Evolutionary conservation across 345 rosid species (phyloP).

Genomic region (Ceriops decandra): DNA sequence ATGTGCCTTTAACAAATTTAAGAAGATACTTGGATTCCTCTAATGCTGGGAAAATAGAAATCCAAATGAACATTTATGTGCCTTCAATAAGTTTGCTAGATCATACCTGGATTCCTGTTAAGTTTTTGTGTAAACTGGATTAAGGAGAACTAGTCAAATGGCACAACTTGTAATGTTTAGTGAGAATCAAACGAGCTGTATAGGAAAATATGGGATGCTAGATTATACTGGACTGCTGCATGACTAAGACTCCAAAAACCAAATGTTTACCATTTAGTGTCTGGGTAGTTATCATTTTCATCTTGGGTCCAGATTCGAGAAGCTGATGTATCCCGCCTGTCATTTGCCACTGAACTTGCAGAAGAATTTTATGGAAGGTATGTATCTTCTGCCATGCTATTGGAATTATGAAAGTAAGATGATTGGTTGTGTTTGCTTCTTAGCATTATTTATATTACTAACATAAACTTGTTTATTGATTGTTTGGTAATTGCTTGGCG

Average conservation of each 20-base stretch:
- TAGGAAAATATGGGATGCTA: too few species aligned
- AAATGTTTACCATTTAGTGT: conserved; percentile 3
- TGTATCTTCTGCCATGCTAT: conserved; percentile 18
- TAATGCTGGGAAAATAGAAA: too few species aligned
- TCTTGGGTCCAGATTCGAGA: conserved; percentile 68
- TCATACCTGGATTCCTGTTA: background rate
- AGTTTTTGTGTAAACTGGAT: background rate
- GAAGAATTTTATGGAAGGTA: conserved; percentile 99
- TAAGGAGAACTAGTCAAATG: background rate
- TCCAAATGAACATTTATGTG: background rate
- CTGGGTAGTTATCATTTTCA: conserved; percentile 1
- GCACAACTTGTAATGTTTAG: background rate
- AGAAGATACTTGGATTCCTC: background rate
- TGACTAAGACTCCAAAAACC: background rate
- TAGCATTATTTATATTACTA: conserved; percentile 9
- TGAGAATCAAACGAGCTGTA: background rate
- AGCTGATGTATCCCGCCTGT: conserved; percentile 96
- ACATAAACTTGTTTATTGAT: conserved; percentile 42
- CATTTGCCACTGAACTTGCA: conserved; percentile 99
- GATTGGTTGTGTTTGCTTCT: conserved; percentile 5
- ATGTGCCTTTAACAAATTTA: background rate
- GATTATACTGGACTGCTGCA: background rate
- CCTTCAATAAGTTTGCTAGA: background rate
- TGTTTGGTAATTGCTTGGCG: conserved; percentile 31
- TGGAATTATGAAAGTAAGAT: conserved; percentile 6